A percentile compares a stretch with the other conserved stretches of the same genome.
These are phyloP conservation scores for Claviceps africana DNA, from an alignment of 2,329 filamentous ascomycete genomes.

Conservation along the genomic window DNA sequence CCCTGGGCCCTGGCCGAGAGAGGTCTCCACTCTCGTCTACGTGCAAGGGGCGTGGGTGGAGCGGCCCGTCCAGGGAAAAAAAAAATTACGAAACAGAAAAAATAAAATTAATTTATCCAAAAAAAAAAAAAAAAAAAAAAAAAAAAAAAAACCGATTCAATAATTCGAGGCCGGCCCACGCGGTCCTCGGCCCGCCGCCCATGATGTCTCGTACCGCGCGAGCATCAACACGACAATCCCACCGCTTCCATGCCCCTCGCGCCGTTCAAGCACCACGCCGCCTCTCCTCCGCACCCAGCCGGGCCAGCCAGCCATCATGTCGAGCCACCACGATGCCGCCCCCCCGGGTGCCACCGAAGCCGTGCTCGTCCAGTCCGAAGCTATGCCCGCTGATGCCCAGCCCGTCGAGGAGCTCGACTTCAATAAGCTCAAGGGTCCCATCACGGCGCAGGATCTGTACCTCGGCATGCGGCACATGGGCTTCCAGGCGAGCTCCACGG, in stretches of 20 bases:
- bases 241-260: not conserved
- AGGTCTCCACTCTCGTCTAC: not conserved
- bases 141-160: too few species aligned
- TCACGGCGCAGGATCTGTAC: conserved; percentile 77
- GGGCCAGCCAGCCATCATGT: not conserved
- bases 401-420: conserved; percentile 89
- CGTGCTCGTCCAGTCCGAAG: conserved; percentile 71
- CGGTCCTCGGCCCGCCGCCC: not conserved
- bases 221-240: not conserved
- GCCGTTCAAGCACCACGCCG: not conserved
- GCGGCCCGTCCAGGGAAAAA: too few species aligned
- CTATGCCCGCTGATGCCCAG: conserved; percentile 63
- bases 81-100: too few species aligned
- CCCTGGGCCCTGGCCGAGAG: not conserved
- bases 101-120: too few species aligned
- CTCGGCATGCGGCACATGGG: conserved; percentile 77
- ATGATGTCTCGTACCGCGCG: not conserved
- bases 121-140: too few species aligned
- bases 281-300: not conserved
- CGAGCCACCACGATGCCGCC: conserved; percentile 22
- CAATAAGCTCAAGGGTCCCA: conserved; percentile 60
- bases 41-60: too few species aligned
- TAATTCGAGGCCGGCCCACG: not conserved
- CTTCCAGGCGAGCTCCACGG: conserved; percentile 55
- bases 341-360: conserved; percentile 58